Conservation (phyloP, 805 yeast genomes). For the Yamadazyma laniorum region DNA sequence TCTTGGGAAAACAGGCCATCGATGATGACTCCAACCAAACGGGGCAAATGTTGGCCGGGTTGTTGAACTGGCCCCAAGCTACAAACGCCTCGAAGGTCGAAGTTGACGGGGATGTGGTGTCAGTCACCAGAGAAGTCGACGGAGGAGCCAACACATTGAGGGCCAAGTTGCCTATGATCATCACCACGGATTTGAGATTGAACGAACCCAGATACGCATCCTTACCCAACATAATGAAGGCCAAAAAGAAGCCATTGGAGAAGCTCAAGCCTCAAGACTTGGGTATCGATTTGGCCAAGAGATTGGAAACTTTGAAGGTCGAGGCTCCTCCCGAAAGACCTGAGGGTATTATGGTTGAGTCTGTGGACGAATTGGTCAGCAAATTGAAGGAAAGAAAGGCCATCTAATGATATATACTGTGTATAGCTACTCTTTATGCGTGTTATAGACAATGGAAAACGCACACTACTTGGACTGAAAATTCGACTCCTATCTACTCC, state of each 20-base stretch:
- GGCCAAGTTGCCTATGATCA: constrained; percentile 77
- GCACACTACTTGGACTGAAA: neutral
- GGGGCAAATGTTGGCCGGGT: constrained; percentile 94
- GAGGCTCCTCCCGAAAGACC: constrained; percentile 82
- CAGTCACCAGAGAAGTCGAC: constrained; percentile 89
- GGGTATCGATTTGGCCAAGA: constrained; percentile 60
- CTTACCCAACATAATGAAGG: constrained; percentile 96
- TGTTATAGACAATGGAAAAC: neutral
- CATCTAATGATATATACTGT: constrained; percentile 32
- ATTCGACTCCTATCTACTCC: neutral
- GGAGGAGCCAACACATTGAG: constrained; percentile 87
- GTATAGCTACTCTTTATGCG: neutral
- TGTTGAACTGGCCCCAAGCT: constrained; percentile 94
- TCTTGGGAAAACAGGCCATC: constrained; percentile 94
- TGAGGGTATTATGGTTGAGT: constrained; percentile 76
- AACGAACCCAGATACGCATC: constrained; percentile 96
- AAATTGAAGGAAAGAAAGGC: constrained; percentile 79
- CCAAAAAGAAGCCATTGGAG: constrained; percentile 91
- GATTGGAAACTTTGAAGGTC: constrained; percentile 68
- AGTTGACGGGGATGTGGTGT: constrained; percentile 53
- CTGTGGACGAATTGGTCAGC: constrained; percentile 77
- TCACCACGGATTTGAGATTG: constrained; percentile 90
- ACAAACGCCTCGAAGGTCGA: constrained; percentile 89
- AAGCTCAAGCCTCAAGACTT: constrained; percentile 61
- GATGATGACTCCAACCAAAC: constrained; percentile 95